Evolutionary conservation across 176 grass and related monocot genomes (phyloP), one percentile per base, ranked within the genome.

Genomic region (Avena eriantha): DNA sequence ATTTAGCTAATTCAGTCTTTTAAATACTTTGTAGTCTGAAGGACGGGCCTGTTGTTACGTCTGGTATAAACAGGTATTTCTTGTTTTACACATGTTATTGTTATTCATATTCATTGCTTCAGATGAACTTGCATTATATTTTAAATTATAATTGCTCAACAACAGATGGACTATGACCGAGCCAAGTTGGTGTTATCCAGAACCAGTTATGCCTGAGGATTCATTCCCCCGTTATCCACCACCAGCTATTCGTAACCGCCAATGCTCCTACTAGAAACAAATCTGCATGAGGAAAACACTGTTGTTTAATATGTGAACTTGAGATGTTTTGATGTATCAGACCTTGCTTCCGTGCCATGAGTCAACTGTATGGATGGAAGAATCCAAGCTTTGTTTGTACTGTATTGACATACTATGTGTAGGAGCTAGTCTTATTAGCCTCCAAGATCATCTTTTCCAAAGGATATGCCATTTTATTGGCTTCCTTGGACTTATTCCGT

Each of bases 1-100:
- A 34, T 67, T 67, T 6, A 34, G 64, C 64, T 67, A 67, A 67
- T 34, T 67, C 14, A 34, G 29, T 67, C 5, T 67, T 17, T 33
- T 33, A 66, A 16, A 67, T 67, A 65, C 18, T 67, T 67, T 67
- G 64, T 33, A 67, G 64, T 67, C 64, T 67, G 16, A 67, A 67
- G 64, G 64, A 67, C 17, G 64, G 64, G 64, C 26, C 64, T 34
- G 64, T 67, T 67, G 64, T 67, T 67, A 67, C 17, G 0, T 5
- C 0, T 33, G 64, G 64, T 33, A 67, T 14, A 67, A 67, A 67
- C 64, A 67, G 14, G 64, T 67, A 67, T 65, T 34, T 67, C 29
- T 67, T 67, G 14, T 67, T 67, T 66, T 34, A 8, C 64, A 67
- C 64, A 7, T 34, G 13, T 67, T 34, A 34, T 17, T 8, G 29